These are phyloP conservation scores for Cymbopogon citratus DNA, from an alignment of 176 grass and related monocot genomes.

Conservation along the genomic window DNA sequence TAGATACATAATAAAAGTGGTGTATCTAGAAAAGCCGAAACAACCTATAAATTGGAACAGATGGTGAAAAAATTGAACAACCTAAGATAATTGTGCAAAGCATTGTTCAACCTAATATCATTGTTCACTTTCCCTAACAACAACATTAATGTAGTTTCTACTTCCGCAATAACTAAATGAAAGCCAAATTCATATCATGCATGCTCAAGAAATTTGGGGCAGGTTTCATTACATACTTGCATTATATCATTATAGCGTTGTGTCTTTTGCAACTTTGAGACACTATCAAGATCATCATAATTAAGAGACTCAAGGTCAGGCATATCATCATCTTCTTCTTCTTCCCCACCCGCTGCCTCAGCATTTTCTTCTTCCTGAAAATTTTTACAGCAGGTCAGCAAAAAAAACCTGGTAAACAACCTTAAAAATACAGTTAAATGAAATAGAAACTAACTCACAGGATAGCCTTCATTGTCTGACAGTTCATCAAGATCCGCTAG, in stretches of 20 bases:
- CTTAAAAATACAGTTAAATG: not conserved
- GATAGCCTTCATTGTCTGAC: slow-evolving; percentile 69
- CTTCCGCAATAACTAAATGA: not conserved
- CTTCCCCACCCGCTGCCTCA: slow-evolving; percentile 43
- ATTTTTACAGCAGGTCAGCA: slow-evolving; percentile 1
- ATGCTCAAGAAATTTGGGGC: not conserved
- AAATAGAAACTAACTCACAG: slow-evolving; percentile 58
- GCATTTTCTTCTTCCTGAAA: slow-evolving; percentile 64
- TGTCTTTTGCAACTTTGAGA: slow-evolving; percentile 82
- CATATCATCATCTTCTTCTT: slow-evolving; percentile 60
- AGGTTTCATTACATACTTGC: slow-evolving; percentile 42
- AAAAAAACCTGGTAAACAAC: not conserved
- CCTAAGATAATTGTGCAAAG: not conserved
- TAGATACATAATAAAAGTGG: no score
- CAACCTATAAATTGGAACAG: no score
- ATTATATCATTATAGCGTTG: slow-evolving; percentile 72
- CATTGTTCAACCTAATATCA: not conserved
- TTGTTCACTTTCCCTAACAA: not conserved
- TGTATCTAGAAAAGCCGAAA: no score
- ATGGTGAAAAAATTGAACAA: not conserved
- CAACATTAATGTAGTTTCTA: not conserved
- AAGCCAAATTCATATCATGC: not conserved
- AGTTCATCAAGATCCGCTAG: slow-evolving; percentile 89
- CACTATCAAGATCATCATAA: slow-evolving; percentile 80
- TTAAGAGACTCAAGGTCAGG: slow-evolving; percentile 74